Evolutionary conservation across 345 rosid species (phyloP), one percentile per base, ranked within the genome.

Genomic region (Populus deltoides): DNA sequence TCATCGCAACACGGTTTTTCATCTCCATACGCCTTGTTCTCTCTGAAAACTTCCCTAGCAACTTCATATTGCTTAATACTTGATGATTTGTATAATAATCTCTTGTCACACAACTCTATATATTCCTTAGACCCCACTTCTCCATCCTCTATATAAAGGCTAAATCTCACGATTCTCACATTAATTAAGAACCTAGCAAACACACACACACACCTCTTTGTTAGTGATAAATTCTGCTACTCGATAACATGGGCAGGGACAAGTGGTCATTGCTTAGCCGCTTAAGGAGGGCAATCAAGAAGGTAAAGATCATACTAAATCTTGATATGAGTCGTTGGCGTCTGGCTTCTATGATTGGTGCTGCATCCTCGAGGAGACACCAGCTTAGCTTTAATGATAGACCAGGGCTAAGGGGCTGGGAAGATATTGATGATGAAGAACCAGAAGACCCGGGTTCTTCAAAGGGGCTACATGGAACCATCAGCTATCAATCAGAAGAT

Each of bases 241-340:
- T 47, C 53, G 3, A 47, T 6, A 36, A 68, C 66, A 82, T 68
- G 75, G 27, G 31, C n/a, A 70, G 41, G 78, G 77, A 78, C 16
- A 75, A 67, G 0, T 78, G 77, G 82, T 72, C 89, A 20, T 4
- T 95, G 82, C 83, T 93, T 8, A 78, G 86, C 79, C 92, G 90
- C 68, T 81, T 95, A 13, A 82, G 85, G 83, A 86, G 80, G 76
- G 98, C 91, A 0, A 92, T 93, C 76, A 93, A 84, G 78, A 95
- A 91, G 89, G 87, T 93, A 11, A 87, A 82, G 62, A 39, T 92
- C 69, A 66, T 95, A 71, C 81, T 93, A 8, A 85, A 78, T 67
- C 81, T 91, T 72, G 84, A 85, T 38, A 33, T 88, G 27, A 80
- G 81, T 25, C 81, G 87, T 6, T 90, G 94, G 94, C 82, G 87